Evolutionary conservation across 2,329 filamentous ascomycete genomes (phyloP).

Genomic region (Grosmannia huntii): DNA sequence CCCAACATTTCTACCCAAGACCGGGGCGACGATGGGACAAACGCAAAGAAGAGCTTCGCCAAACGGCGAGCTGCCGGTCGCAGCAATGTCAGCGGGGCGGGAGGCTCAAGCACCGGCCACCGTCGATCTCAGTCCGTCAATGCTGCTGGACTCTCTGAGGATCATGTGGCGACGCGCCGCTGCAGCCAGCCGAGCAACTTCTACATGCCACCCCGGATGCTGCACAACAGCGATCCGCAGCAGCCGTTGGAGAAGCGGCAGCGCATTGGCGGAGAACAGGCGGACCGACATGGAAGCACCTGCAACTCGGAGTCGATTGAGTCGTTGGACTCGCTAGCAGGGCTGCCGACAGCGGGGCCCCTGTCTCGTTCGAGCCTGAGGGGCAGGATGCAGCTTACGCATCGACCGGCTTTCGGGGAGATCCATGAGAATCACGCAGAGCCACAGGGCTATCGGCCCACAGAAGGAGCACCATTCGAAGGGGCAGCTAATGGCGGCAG

Average conservation of each 20-base stretch:
- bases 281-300: not conserved
- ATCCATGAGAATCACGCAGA: conserved; percentile 21
- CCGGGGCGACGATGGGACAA: conserved; percentile 9
- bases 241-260: conserved; percentile 9
- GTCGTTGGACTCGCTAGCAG: not conserved
- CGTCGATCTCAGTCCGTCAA: conserved; percentile 21
- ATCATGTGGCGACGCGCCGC: conserved; percentile 12
- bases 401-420: conserved; percentile 20
- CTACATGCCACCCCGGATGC: not conserved
- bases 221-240: not conserved
- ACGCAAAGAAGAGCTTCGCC: conserved; percentile 6
- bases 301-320: not conserved
- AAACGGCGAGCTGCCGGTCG: conserved; percentile 4
- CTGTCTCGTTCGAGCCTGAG: conserved; percentile 12
- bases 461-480: not conserved
- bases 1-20: conserved; percentile 29
- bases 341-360: too few species aligned
- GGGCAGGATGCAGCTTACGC: conserved; percentile 14
- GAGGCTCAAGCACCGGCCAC: conserved; percentile 10
- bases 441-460: not conserved
- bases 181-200: conserved; percentile 8
- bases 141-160: conserved; percentile 7
- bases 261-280: conserved; percentile 4
- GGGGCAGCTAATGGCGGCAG: not conserved
- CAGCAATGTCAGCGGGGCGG: not conserved